A percentile compares a stretch with the other conserved stretches of the same genome.
phyloP scores from a whole-genome alignment of 192 early-diverging fungal genomes.

The Backusella morwellensis region DNA sequence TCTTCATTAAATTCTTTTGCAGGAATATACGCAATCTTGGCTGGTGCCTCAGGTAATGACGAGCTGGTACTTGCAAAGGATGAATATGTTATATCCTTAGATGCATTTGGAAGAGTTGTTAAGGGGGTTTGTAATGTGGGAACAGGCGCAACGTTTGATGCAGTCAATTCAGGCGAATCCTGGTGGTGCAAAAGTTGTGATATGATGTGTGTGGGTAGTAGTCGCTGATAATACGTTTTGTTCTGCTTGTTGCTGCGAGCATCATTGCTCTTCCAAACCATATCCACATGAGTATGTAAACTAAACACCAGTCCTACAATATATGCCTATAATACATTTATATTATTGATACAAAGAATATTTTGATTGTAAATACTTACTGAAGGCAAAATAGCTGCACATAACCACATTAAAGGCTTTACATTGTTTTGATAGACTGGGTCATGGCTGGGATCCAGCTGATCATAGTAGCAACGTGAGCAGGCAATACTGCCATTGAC shows the following conservation, averaged over 20 bases:
- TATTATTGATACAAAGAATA: neutral
- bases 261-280: conserved; percentile 58
- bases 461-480: conserved; percentile 63
- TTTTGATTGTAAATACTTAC: conserved; percentile 22
- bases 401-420: conserved; percentile 84
- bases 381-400: conserved; percentile 71
- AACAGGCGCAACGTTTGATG: neutral
- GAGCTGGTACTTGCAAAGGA: neutral
- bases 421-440: conserved; percentile 78
- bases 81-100: neutral
- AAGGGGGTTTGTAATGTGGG: neutral
- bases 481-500: conserved; percentile 39
- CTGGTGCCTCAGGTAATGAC: neutral
- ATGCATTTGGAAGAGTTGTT: neutral
- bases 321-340: conserved; percentile 58
- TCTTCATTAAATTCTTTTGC: neutral
- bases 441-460: conserved; percentile 69
- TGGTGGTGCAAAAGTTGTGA: conserved; percentile 41
- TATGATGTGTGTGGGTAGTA: conserved; percentile 47
- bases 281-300: conserved; percentile 86
- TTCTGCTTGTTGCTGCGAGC: conserved; percentile 18
- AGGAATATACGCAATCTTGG: neutral
- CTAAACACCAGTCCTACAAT: conserved; percentile 91
- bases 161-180: neutral
- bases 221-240: conserved; percentile 43